Evolutionary conservation across 2,329 filamentous ascomycete species (phyloP).

Genomic region (Fusarium sublunatum): DNA sequence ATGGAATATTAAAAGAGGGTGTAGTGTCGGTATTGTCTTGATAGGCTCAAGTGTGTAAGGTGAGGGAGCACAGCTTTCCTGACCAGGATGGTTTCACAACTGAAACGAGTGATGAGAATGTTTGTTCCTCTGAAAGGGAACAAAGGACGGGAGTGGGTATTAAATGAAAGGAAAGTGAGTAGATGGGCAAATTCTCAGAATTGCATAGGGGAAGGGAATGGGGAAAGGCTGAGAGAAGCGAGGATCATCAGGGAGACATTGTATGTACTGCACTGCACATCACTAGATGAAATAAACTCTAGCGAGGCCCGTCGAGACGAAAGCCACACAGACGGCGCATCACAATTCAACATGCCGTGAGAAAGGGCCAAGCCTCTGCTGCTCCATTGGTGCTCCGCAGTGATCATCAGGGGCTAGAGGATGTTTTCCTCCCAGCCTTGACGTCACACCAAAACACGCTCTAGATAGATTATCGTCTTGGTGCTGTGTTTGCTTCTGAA

Average conservation of each 20-base stretch:
- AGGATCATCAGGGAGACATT: conserved; percentile 29
- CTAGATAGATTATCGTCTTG: background rate
- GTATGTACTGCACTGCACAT: conserved; percentile 28
- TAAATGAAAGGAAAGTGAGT: conserved; percentile 22
- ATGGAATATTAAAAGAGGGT: conserved; percentile 19
- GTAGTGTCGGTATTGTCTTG: conserved; percentile 15
- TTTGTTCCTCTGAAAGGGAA: conserved; percentile 25
- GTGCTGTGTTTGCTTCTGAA: conserved; percentile 34
- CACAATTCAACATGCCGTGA: conserved; percentile 32
- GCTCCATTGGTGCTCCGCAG: conserved; percentile 22
- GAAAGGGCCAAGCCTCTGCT: conserved; percentile 13
- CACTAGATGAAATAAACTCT: conserved; percentile 20
- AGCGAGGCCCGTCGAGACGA: conserved; percentile 12
- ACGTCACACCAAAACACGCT: conserved; percentile 28
- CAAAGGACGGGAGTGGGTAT: conserved; percentile 13
- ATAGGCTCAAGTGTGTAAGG: conserved; percentile 22
- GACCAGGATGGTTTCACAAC: conserved; percentile 34
- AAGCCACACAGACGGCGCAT: conserved; percentile 27
- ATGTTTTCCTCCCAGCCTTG: conserved; percentile 16
- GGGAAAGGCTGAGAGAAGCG: conserved; percentile 10
- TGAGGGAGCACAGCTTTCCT: conserved; percentile 45
- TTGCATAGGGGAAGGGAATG: conserved; percentile 11
- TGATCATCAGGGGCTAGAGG: conserved; percentile 39
- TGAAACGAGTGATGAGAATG: conserved; percentile 39
- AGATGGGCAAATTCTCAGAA: conserved; percentile 27